phyloP scores from a whole-genome alignment of 108 stramenopile genomes.

The Epipyxis sp. region DNA sequence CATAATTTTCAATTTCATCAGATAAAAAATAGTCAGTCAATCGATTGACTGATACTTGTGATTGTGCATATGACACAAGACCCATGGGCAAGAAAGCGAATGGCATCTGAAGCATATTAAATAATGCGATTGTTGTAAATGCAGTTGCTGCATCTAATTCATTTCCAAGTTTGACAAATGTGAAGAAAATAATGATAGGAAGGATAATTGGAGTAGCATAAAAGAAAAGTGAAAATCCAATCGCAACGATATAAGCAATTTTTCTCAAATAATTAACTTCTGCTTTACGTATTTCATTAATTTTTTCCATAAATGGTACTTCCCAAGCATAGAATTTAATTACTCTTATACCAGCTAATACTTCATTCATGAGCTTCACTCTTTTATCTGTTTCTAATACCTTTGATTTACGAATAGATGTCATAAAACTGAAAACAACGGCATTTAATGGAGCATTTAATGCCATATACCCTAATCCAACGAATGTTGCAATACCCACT shows the following conservation, averaged over 20 bases:
- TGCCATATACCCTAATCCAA: constrained; percentile 35
- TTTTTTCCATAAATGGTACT: constrained; percentile 60
- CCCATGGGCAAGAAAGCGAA: constrained; percentile 46
- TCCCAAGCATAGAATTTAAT: constrained; percentile 92
- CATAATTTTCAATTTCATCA: constrained; percentile 45
- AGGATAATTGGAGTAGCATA: constrained; percentile 6
- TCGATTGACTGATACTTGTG: constrained; percentile 39
- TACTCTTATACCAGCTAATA: constrained; percentile 76
- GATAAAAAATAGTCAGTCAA: constrained; percentile 36
- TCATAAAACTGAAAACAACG: constrained; percentile 24
- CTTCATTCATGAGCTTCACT: constrained; percentile 79
- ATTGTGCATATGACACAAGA: constrained; percentile 22
- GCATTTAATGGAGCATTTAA: constrained; percentile 29
- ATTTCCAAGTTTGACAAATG: constrained; percentile 26
- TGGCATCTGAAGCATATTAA: constrained; percentile 45
- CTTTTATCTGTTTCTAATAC: constrained; percentile 71
- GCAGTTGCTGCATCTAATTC: constrained; percentile 38
- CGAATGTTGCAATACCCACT: constrained; percentile 62
- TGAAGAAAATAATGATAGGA: constrained; percentile 20
- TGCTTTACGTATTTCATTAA: constrained; percentile 53
- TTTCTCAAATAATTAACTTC: constrained; percentile 55
- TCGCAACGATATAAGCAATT: constrained; percentile 34
- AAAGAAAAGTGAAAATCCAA: constrained; percentile 34
- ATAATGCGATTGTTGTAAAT: constrained; percentile 49
- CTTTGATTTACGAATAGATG: constrained; percentile 66